Evolutionary conservation across 768 basidiomycete genomes (phyloP).

Genomic region (Ephemerocybe angulata): DNA sequence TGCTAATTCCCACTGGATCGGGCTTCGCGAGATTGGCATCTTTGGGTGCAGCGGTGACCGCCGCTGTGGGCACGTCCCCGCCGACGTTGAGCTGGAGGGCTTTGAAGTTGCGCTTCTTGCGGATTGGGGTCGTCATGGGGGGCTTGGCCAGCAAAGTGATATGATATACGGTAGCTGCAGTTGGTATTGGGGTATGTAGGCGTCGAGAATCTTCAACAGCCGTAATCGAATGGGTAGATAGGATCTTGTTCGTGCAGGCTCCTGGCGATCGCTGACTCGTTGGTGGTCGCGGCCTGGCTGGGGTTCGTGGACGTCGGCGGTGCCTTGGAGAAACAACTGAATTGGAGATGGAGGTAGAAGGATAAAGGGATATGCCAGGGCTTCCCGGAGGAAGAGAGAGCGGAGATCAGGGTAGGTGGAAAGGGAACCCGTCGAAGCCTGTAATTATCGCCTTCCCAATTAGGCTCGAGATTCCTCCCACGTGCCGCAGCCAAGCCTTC

Average conservation of each 20-base stretch:
- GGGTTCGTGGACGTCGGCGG: no score
- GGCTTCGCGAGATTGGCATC: constrained; percentile 24
- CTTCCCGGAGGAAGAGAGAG: not conserved
- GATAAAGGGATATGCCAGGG: not conserved
- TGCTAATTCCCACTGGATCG: constrained; percentile 39
- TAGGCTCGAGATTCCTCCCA: not conserved
- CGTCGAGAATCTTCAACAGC: not conserved
- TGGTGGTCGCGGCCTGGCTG: not conserved
- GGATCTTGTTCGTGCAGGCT: not conserved
- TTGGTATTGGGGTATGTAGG: not conserved
- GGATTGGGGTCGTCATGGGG: constrained; percentile 50
- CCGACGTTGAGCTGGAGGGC: constrained; percentile 69
- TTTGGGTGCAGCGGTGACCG: constrained; percentile 13
- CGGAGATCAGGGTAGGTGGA: not conserved
- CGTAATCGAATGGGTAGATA: not conserved
- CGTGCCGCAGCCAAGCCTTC: not conserved
- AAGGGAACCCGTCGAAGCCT: not conserved
- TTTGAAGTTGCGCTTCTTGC: constrained; percentile 93
- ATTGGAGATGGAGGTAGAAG: not conserved
- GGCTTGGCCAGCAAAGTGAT: constrained; percentile 15
- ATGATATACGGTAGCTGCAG: not conserved
- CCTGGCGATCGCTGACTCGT: not conserved
- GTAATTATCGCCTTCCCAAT: not conserved
- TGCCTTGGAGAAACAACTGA: not conserved
- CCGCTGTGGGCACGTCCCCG: constrained; percentile 21